Base-by-base conservation (phyloP, 345 rosid species). In the Excoecaria agallocha region DNA sequence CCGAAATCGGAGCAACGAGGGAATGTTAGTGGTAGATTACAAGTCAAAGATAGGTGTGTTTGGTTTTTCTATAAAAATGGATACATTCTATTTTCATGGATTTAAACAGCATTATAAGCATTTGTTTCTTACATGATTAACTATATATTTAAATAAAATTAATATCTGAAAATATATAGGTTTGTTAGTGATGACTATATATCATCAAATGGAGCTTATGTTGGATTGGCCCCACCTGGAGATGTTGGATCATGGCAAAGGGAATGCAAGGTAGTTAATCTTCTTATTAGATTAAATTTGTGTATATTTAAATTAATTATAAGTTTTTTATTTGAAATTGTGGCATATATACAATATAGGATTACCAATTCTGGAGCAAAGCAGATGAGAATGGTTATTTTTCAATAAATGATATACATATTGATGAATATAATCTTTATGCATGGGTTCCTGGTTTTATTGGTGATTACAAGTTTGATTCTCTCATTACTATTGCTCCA, bases 371-470 rank as follows among this genome's bases (percentile, higher is more conserved):
- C 71, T 94, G 98, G 98, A 85, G 83, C 45, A 82, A 72, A 71
- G 84, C 93, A 41, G 93, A 92, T 54, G 80, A 64, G 48, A 72
- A 85, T 45, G 98, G 98, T 10, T 84, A 72, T 69, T 92, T 90
- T 74, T 81, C 66, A 62, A 89, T 94, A 17, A 79, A 66, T 38
- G 75, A 87, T 37, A 66, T 86, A 61, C 75, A 88, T 0, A 55
- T 82, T 0, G 93, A 95, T 2, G 82, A 82, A 15, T 92, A 91
- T 63, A 90, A 86, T 69, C 85, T 94, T 46, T 89, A 86, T 59
- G 97, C 92, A 4, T 94, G 92, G 93, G 82, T 88, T 73, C 93
- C 97, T 37, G 97, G 97, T 45, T 92, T 87, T 59, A 84, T 92
- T 9, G 97, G 97, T 25, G 98, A 94, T 81, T 92, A 88, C 76